Base-by-base conservation (phyloP, 1,284 basidiomycete genomes). In the Taiwanofungus camphoratus region DNA sequence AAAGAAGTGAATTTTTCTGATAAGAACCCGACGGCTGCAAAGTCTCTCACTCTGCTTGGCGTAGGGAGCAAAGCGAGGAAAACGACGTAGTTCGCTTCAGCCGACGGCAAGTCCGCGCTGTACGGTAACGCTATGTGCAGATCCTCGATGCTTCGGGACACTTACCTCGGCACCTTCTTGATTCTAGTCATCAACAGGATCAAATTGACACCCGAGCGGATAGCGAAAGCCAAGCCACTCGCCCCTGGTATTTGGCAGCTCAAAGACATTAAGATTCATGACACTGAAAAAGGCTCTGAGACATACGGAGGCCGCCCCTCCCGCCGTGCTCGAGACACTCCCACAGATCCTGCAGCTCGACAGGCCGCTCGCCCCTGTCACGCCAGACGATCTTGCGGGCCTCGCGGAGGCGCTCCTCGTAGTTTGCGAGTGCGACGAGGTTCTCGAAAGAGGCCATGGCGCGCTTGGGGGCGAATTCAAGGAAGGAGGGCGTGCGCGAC, bases 371-470 rank as follows among this genome's bases (percentile, higher is more conserved):
- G 3, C 88, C 89, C 51, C 77, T 70, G 52, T 87, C 80, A 26
- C 92, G 73, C 90, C 92, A 95, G 2, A 95, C 79, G 56, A 91
- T 82, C 58, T 76, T 82, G 33, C 77, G 69, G 0, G 88, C 83
- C 44, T 82, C 82, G 46, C 67, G 73, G 30, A 89, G 68, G 2
- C 74, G 66, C 46, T 85, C 79, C 54, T 87, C 85, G 60, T 88
- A 80, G 58, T 89, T 87, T 8, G 86, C 85, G 36, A 89, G 73
- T 13, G 79, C 83, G 37, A 89, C 83, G 7, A 89, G 65, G 56
- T 89, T 89, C 57, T 89, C 85, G 51, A 87, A 88, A 1, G 84
- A 87, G 4, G 75, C 70, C 63, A 84, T 78, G 2, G 79, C 74
- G 31, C 77, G 74, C 26, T 68, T 70, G 0, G 76, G 77, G 6